phyloP scores from a whole-genome alignment of 1,139 yeast genomes.

The Candida labiduridarum region DNA sequence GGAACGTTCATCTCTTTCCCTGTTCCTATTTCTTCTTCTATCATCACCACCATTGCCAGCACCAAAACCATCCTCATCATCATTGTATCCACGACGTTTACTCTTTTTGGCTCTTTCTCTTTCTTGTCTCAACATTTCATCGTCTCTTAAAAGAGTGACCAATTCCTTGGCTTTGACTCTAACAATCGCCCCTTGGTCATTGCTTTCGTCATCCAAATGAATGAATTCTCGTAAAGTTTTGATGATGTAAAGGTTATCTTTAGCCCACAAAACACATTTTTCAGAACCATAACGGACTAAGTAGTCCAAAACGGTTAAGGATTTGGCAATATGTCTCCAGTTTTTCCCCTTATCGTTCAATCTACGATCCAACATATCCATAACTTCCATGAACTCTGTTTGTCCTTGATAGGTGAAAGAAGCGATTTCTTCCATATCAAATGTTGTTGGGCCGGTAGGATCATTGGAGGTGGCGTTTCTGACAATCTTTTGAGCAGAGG shows the following conservation, averaged over 20 bases:
- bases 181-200: slow-evolving; percentile 88
- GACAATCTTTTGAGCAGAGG: slow-evolving; percentile 82
- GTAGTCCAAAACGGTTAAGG: slow-evolving; percentile 85
- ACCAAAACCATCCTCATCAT: slow-evolving; percentile 7
- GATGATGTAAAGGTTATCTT: slow-evolving; percentile 84
- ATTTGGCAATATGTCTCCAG: slow-evolving; percentile 96
- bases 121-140: slow-evolving; percentile 78
- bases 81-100: slow-evolving; percentile 10
- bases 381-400: slow-evolving; percentile 82
- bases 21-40: slow-evolving; percentile 26
- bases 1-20: slow-evolving; percentile 18
- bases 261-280: slow-evolving; percentile 91
- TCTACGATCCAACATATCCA: slow-evolving; percentile 95
- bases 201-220: slow-evolving; percentile 75
- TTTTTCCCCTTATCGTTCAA: slow-evolving; percentile 95
- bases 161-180: slow-evolving; percentile 92
- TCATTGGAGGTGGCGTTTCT: slow-evolving; percentile 95
- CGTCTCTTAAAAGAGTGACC: slow-evolving; percentile 77
- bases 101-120: slow-evolving; percentile 50
- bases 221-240: slow-evolving; percentile 92
- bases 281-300: slow-evolving; percentile 87
- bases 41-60: slow-evolving; percentile 4
- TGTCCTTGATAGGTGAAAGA: slow-evolving; percentile 68
- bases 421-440: slow-evolving; percentile 85
- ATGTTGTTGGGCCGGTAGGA: slow-evolving; percentile 78